A percentile compares a stretch with the other conserved stretches of the same genome.
These are phyloP conservation scores for Kwoniella bestiolae DNA, from an alignment of 768 basidiomycete genomes.

Conservation along the genomic window DNA sequence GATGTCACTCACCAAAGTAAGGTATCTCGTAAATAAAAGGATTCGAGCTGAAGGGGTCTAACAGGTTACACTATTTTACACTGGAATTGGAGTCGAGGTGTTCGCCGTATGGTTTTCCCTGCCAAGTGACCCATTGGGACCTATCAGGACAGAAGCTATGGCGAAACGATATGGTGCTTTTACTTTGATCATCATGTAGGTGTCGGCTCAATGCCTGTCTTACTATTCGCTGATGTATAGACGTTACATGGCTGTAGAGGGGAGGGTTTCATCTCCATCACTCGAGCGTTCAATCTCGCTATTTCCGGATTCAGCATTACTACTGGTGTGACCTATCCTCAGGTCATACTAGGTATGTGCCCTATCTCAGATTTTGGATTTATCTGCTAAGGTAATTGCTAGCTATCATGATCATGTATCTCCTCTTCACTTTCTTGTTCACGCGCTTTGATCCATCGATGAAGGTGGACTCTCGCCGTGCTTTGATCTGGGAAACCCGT, in stretches of 20 bases:
- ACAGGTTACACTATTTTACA: slow-evolving; percentile 42
- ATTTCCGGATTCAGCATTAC: slow-evolving; percentile 36
- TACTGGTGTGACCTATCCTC: slow-evolving; percentile 33
- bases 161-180: slow-evolving; percentile 45
- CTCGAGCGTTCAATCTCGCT: slow-evolving; percentile 36
- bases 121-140: background rate
- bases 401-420: slow-evolving; percentile 40
- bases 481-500: slow-evolving; percentile 35
- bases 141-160: slow-evolving; percentile 18
- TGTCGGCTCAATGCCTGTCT: too few species aligned
- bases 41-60: too few species aligned
- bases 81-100: slow-evolving; percentile 31
- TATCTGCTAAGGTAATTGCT: background rate
- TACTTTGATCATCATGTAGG: slow-evolving; percentile 48
- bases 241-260: too few species aligned
- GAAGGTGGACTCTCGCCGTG: slow-evolving; percentile 13
- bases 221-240: too few species aligned
- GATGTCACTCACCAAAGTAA: slow-evolving; percentile 28
- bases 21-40: too few species aligned
- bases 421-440: slow-evolving; percentile 43
- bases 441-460: slow-evolving; percentile 25
- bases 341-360: slow-evolving; percentile 34
- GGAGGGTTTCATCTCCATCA: slow-evolving; percentile 49
- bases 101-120: slow-evolving; percentile 19
- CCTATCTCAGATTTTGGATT: background rate